phyloP scores from a whole-genome alignment of 352 stramenopile genomes.

The Phytophthora kernoviae region DNA sequence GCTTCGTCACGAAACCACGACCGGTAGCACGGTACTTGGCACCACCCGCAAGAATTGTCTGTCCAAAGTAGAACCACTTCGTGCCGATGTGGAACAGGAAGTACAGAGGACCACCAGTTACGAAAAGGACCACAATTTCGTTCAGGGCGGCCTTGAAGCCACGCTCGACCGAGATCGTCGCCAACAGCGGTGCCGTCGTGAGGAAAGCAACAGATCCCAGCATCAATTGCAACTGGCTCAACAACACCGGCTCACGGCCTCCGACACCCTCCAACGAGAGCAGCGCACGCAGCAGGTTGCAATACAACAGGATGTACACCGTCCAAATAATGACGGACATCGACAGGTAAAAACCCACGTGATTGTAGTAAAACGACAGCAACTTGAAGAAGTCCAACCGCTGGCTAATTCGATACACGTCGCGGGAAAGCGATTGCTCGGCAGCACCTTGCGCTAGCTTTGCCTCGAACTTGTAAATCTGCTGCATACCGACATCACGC shows the following conservation, averaged over 20 bases:
- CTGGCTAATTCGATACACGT: slow-evolving; percentile 97
- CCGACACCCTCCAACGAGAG: slow-evolving; percentile 93
- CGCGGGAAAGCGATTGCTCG: slow-evolving; percentile 97
- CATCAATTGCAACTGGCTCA: slow-evolving; percentile 96
- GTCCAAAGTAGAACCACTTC: slow-evolving; percentile 99
- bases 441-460: slow-evolving; percentile 97
- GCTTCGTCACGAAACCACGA: slow-evolving; percentile 98
- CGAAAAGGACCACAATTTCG: slow-evolving; percentile 95
- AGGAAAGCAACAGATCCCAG: slow-evolving; percentile 97
- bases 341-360: slow-evolving; percentile 98
- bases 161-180: slow-evolving; percentile 97
- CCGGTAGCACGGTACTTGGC: slow-evolving; percentile 98
- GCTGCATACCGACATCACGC: slow-evolving; percentile 99
- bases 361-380: slow-evolving; percentile 99
- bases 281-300: slow-evolving; percentile 94
- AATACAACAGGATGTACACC: slow-evolving; percentile 97
- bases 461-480: slow-evolving; percentile 99
- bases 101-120: slow-evolving; percentile 97
- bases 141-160: slow-evolving; percentile 95
- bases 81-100: slow-evolving; percentile 99
- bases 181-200: slow-evolving; percentile 97
- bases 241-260: slow-evolving; percentile 91
- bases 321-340: slow-evolving; percentile 98
- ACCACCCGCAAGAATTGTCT: slow-evolving; percentile 98
- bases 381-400: slow-evolving; percentile 98